Evolutionary conservation across 768 basidiomycete genomes (phyloP).

Genomic region (Filobasidium wieringae): DNA sequence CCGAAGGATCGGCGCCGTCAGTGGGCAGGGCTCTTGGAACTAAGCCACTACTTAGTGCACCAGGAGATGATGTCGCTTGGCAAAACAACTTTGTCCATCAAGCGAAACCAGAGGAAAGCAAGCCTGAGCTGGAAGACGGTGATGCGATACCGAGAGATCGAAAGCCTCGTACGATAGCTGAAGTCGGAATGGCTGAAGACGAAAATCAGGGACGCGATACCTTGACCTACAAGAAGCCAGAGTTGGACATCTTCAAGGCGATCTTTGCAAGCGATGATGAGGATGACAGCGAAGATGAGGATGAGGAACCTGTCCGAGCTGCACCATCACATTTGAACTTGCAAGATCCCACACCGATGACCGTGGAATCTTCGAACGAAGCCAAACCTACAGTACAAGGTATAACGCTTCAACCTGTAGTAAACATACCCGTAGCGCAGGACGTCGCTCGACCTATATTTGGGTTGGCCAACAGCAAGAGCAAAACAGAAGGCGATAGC

Average conservation of each 20-base stretch:
- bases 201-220: constrained; percentile 78
- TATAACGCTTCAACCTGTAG: background rate
- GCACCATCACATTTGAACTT: constrained; percentile 5
- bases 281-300: constrained; percentile 56
- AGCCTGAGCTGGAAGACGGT: background rate
- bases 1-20: constrained; percentile 1
- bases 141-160: background rate
- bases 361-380: background rate
- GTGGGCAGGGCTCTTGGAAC: constrained; percentile 12
- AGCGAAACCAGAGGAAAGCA: background rate
- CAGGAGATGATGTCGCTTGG: constrained; percentile 19
- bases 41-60: background rate
- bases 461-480: background rate
- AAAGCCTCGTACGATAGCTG: constrained; percentile 45
- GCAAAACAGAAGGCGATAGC: constrained; percentile 9
- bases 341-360: background rate
- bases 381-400: background rate
- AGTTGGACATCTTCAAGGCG: constrained; percentile 90
- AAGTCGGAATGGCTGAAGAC: constrained; percentile 84
- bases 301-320: constrained; percentile 20
- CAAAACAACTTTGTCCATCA: constrained; percentile 31
- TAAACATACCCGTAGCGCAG: constrained; percentile 21
- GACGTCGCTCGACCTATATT: constrained; percentile 10
- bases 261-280: constrained; percentile 95
- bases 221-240: constrained; percentile 73